Evolutionary conservation across 2,329 filamentous ascomycete genomes (phyloP).

Genomic region (Xylariaceae sp.): DNA sequence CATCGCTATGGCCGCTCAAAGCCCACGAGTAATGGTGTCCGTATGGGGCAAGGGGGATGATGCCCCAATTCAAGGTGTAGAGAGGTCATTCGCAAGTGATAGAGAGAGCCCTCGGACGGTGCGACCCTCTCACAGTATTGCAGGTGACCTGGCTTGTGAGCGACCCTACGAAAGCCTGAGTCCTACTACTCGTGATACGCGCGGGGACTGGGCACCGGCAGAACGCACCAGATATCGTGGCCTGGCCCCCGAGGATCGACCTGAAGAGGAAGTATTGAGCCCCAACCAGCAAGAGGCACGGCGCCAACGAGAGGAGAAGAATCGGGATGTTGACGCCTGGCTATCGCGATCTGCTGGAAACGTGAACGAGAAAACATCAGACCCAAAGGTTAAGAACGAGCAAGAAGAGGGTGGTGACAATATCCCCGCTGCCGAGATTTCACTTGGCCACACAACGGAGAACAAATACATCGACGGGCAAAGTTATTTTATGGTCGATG

Average conservation of each 20-base stretch:
- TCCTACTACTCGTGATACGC: conserved; percentile 37
- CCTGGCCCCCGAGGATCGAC: conserved; percentile 45
- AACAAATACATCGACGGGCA: conserved; percentile 48
- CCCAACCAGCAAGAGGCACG: conserved; percentile 46
- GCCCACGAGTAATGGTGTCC: conserved; percentile 54
- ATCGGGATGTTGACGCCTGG: conserved; percentile 50
- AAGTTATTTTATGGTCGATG: conserved; percentile 44
- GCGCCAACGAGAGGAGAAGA: conserved; percentile 44
- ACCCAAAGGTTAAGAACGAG: conserved; percentile 9
- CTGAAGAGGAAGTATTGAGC: conserved; percentile 42
- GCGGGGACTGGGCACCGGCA: conserved; percentile 42
- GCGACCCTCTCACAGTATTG: conserved; percentile 35
- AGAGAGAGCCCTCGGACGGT: conserved; percentile 33
- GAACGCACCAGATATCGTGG: conserved; percentile 41
- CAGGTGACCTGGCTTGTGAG: conserved; percentile 37
- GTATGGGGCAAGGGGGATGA: conserved; percentile 47
- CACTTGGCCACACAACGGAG: conserved; percentile 45
- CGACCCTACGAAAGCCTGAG: conserved; percentile 20
- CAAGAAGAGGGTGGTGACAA: conserved; percentile 33
- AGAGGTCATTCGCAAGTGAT: conserved; percentile 36
- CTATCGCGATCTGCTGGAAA: conserved; percentile 33
- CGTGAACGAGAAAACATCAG: conserved; percentile 12
- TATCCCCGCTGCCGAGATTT: conserved; percentile 41
- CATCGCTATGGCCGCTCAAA: conserved; percentile 43
- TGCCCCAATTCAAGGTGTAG: conserved; percentile 37